phyloP scores from a whole-genome alignment of 179 eudicot species.

The Beta lomatogona region DNA sequence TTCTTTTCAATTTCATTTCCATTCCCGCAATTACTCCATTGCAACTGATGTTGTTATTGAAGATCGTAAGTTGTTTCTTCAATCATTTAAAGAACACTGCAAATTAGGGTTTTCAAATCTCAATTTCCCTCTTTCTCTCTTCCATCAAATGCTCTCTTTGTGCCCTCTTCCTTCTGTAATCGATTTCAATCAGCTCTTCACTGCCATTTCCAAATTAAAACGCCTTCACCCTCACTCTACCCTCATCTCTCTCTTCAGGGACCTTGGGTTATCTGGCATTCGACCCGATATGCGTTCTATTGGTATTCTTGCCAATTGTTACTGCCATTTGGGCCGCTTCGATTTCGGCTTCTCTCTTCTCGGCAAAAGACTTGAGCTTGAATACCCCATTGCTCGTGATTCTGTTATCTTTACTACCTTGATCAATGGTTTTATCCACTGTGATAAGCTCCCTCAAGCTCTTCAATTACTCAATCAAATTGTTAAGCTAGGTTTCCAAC shows the following conservation, averaged over 20 bases:
- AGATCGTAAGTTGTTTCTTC: no score
- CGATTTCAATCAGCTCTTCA: neutral
- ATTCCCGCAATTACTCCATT: no score
- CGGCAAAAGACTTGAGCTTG: neutral
- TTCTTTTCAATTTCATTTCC: neutral
- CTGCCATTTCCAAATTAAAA: constrained; percentile 1
- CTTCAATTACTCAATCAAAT: neutral
- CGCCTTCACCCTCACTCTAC: constrained; percentile 9
- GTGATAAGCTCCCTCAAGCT: neutral
- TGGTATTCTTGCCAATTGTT: neutral
- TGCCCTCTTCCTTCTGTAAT: neutral
- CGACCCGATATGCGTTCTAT: neutral
- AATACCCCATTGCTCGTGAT: neutral
- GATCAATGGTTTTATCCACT: neutral
- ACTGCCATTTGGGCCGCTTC: constrained; percentile 6
- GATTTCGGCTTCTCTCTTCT: constrained; percentile 2
- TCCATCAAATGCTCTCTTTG: neutral
- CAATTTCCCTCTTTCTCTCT: neutral
- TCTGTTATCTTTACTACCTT: neutral
- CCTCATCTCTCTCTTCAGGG: neutral
- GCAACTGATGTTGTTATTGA: neutral
- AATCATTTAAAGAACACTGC: neutral
- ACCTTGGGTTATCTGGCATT: neutral
- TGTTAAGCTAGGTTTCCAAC: neutral
- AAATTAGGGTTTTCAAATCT: constrained; percentile 13